Evolutionary conservation across 768 basidiomycete genomes (phyloP).

Genomic region (Hericium erinaceus): DNA sequence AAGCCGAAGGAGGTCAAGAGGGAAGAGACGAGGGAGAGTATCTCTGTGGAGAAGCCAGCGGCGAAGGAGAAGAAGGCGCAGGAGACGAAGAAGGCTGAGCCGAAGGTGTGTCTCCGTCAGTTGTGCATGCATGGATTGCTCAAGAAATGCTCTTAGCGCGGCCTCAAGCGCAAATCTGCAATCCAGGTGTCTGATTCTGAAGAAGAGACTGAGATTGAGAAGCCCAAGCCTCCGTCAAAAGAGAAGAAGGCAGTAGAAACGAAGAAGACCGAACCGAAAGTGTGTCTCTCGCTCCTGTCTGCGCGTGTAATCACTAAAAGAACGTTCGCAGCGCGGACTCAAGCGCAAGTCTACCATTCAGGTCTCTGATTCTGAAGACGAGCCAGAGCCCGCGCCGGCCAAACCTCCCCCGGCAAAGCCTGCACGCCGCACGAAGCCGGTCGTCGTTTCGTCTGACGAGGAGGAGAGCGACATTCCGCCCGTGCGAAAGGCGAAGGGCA

Average conservation of each 20-base stretch:
- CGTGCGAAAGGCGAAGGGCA: constrained; percentile 25
- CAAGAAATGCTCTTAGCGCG: constrained; percentile 14
- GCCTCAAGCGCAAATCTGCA: constrained; percentile 23
- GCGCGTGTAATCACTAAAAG: background rate
- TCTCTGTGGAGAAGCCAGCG: constrained; percentile 3
- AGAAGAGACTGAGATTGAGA: constrained; percentile 10
- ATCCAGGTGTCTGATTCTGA: constrained; percentile 17
- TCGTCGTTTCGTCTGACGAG: constrained; percentile 50
- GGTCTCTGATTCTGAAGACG: constrained; percentile 17
- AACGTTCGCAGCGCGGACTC: constrained; percentile 17
- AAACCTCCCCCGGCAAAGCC: constrained; percentile 5
- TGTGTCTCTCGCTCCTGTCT: background rate
- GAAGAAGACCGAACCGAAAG: constrained; percentile 2
- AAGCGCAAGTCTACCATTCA: constrained; percentile 23
- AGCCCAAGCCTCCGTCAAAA: constrained; percentile 6
- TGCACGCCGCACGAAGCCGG: constrained; percentile 33
- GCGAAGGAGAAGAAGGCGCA: constrained; percentile 7
- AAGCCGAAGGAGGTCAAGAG: constrained; percentile 14
- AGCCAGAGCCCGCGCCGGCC: constrained; percentile 10
- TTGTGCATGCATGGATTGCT: background rate
- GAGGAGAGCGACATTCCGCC: constrained; percentile 41
- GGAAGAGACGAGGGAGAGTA: constrained; percentile 7
- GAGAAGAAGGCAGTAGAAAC: constrained; percentile 6
- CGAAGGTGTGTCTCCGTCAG: constrained; percentile 1
- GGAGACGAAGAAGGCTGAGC: background rate